Conservation (phyloP, 2,329 filamentous ascomycete genomes). For the Sporothrix mexicana region DNA sequence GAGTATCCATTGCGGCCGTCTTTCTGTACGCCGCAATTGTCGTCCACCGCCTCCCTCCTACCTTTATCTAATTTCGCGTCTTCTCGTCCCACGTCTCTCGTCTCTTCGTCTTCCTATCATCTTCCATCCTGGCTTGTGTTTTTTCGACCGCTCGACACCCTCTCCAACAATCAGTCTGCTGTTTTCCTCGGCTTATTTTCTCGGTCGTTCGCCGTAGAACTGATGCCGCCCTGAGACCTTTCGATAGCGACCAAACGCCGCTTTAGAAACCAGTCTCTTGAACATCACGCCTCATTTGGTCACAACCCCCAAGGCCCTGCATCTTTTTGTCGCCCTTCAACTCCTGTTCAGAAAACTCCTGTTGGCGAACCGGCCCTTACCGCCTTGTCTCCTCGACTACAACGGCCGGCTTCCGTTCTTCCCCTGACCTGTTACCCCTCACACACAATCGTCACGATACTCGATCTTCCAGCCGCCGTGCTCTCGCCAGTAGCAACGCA, state of each 20-base stretch:
- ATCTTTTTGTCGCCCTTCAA: neutral
- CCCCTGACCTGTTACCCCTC: neutral
- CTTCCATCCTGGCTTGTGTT: neutral
- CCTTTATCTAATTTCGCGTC: conserved; percentile 2
- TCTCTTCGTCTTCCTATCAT: conserved; percentile 14
- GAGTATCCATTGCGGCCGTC: neutral
- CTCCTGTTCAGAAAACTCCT: neutral
- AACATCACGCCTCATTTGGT: neutral
- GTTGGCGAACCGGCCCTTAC: neutral
- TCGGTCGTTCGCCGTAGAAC: neutral
- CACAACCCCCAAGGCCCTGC: neutral
- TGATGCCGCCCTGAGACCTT: neutral
- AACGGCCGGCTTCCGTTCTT: neutral
- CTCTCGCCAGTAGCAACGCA: neutral
- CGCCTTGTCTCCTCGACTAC: neutral
- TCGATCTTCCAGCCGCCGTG: neutral
- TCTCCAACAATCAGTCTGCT: neutral
- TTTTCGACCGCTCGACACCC: neutral
- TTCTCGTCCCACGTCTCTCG: neutral
- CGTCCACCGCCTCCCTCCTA: conserved; percentile 14
- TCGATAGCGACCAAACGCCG: neutral
- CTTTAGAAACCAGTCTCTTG: neutral
- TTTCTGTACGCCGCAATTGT: neutral
- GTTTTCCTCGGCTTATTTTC: neutral
- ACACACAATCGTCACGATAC: neutral